Base-by-base conservation (phyloP, 75 land plant species). In the Cupressus sempervirens region DNA sequence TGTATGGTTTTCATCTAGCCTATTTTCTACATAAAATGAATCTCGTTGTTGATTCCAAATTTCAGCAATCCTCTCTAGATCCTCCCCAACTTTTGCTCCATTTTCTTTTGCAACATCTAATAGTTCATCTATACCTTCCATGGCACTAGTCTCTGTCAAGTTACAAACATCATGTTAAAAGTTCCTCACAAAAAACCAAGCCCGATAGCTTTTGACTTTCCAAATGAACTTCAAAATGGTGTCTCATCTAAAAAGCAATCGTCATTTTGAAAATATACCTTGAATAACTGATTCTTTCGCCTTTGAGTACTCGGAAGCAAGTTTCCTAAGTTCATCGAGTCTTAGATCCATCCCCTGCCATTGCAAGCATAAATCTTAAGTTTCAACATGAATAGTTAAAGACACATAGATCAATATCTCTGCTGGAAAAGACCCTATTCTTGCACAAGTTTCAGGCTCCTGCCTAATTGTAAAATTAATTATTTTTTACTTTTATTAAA, bases 1-100 rank as follows among this genome's bases (percentile, higher is more conserved):
- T 32, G 29, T 75, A 45, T 36, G 56, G 72, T 80, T 35, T 35
- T 65, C 53, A 13, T 58, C 29, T 38, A 88, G 29, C 12, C 93
- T 85, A 20, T 87, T 92, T 76, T 91, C 82, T 54, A 90, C 56
- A 76, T 83, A 88, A 72, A 93, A 89, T 7, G 16, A 14, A 34
- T 88, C 85, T 67, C 86, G 89, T 75, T 93, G 92, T 20, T 50
- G 77, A 75, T 88, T 84, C 93, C 95, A 93, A 50, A 85, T 76
- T 75, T 85, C 83, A 50, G 76, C 77, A 72, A 86, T 89, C 58
- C 88, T 86, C 70, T 86, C 90, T 56, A 91, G 77, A 36, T 35
- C 65, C 52, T 90, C 90, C 48, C 91, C 93, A 65, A 89, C 52
- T 50, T 43, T 62, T 76, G 68, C 85, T 52, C 62, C 62, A 30